Conservation (phyloP, 202 grass and related monocot species). For the Panicum hallii region DNA sequence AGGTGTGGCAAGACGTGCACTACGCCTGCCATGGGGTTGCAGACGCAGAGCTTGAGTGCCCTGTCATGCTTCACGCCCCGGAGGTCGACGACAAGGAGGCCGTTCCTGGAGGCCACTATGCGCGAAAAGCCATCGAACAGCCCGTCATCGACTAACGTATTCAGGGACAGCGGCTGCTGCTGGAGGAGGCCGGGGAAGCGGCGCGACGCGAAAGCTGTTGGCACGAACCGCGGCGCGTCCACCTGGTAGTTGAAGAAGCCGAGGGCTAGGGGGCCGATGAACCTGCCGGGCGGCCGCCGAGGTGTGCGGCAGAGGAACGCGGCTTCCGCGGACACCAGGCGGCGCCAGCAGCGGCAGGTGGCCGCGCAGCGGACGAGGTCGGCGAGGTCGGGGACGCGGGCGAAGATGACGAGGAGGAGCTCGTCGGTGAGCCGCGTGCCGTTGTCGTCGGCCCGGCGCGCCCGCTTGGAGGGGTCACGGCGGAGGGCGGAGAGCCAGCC, state of each 20-base stretch:
- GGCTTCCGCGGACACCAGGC: background rate
- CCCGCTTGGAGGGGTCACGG: background rate
- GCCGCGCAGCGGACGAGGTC: conserved; percentile 2
- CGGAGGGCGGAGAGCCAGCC: conserved; percentile 8
- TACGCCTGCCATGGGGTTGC: conserved; percentile 8
- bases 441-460: background rate
- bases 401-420: conserved; percentile 16
- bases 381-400: background rate
- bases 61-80: background rate
- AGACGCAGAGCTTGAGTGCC: background rate
- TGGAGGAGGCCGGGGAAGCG: background rate
- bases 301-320: background rate
- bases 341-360: conserved; percentile 14
- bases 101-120: background rate
- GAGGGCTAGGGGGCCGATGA: background rate
- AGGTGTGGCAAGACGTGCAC: background rate
- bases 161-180: background rate
- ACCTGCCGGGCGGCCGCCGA: background rate
- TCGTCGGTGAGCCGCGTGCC: conserved; percentile 15
- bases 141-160: background rate
- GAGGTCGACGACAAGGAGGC: conserved; percentile 4
- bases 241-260: background rate
- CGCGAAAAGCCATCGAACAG: background rate
- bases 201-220: too few species aligned
- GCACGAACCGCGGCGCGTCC: background rate